Base-by-base conservation (phyloP, 2,329 filamentous ascomycete species). In the Fusarium neocosmosporiellum region DNA sequence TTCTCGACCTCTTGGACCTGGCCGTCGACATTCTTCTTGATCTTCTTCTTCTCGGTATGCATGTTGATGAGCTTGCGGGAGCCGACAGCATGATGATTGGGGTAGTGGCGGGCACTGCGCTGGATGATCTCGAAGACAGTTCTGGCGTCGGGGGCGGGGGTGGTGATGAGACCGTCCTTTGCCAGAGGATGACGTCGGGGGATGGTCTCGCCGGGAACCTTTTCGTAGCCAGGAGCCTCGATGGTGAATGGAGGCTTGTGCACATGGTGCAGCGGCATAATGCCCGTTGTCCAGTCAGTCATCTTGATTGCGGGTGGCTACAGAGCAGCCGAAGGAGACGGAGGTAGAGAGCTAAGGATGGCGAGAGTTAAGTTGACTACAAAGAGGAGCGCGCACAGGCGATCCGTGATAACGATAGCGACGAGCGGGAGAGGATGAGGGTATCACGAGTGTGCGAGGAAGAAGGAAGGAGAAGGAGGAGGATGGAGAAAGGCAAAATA, bases 11-110 rank as follows among this genome's bases (percentile, higher is more conserved):
- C 90, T 73, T 88, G 86, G 82, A 94, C 88, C 81, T 93, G 88
- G 75, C 95, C 95, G 78, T 97, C 93, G 66, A 97, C 86, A 59
- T 94, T 88, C 88, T 97, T 98, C 88, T 95, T 93, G 75, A 98
- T 86, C 88, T 94, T 96, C 86, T 96, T 97, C 76, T 89, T 92
- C 86, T 98, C 95, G 77, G 89, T 89, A 83, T 97, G 94, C 54
- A 92, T 90, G 82, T 92, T 87, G 83, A 98, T 82, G 66, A 97
- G 88, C 81, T 89, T 92, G 72, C 95, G 91, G 78, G 87, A 88
- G 75, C 93, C 95, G 69, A 94, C 86, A 67, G 91, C 91, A 67
- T 88, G 87, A 78, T 91, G 87, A 78, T 90, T 88, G 67, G 88
- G 88, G 78, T 90, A 91, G 68, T 88, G 83, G 63, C 86, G 86